Base-by-base conservation (phyloP, 768 basidiomycete genomes). In the Agaricus sinodeliciosus region DNA sequence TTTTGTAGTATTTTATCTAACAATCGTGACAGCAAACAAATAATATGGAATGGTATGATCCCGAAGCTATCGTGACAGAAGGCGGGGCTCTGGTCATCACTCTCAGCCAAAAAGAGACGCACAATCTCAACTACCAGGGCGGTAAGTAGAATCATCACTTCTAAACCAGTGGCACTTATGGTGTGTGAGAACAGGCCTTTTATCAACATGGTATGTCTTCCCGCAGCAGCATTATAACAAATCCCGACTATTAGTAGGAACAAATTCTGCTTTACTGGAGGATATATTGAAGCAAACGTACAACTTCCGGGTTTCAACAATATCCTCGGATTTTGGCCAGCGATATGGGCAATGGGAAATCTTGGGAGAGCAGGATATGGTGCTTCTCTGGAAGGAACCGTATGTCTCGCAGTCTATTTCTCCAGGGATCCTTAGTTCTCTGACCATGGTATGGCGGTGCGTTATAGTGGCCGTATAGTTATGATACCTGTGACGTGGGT, bases 231-330 rank as follows among this genome's bases (percentile, higher is more conserved):
- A 11, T 31, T 16, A 19, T 18, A 28, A 8, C 22, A 26, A 26
- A 31, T 8, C 1, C 31, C 11, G 31, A 31, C 11, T 31, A 11
- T 31, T 2, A 1, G 11, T 31, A 81, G 81, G 87, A 93, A 93
- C 67, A 91, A 93, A 67, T 86, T 95, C 56, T 94, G 89, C 66
- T 93, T 92, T 67, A 88, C 87, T 12, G 88, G 87, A 22, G 90
- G 91, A 22, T 80, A 85, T 51, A 75, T 91, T 48, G 86, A 90
- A 62, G 65, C 75, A 0, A 75, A 69, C 8, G 82, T 87, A 8
- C 72, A 76, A 15, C 72, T 90, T 11, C 87, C 87, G 19, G 86
- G 87, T 7, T 70, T 76, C 15, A 82, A 77, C 58, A 80, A 83
- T 58, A 72, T 91, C 28, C 69, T 79, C 16, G 83, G 80, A 51